phyloP scores from a whole-genome alignment of 768 basidiomycete species.

The Mycena rosella region DNA sequence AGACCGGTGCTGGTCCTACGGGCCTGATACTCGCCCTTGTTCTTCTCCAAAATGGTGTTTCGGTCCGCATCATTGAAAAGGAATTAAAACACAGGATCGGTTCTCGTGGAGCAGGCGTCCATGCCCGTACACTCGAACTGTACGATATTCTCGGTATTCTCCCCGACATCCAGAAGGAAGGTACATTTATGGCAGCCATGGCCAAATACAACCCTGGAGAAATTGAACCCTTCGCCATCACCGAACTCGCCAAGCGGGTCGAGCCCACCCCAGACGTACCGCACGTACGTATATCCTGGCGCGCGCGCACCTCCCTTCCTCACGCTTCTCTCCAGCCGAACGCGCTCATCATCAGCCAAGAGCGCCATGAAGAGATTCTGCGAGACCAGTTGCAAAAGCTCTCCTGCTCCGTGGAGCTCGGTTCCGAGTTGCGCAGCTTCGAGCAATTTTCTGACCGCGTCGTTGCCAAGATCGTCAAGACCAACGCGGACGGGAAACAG shows the following conservation, averaged over 20 bases:
- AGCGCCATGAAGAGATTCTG: background rate
- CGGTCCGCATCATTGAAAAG: background rate
- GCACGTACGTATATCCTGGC: background rate
- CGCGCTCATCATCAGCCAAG: background rate
- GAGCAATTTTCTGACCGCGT: background rate
- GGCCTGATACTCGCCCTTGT: background rate
- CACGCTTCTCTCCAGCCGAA: background rate
- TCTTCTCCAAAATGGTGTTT: background rate
- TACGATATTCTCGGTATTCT: constrained; percentile 42
- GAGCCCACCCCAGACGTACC: background rate
- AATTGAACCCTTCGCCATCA: background rate
- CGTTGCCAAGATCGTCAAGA: background rate
- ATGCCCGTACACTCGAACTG: constrained; percentile 38
- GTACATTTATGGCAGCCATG: constrained; percentile 23
- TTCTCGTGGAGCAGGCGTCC: background rate
- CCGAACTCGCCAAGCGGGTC: background rate
- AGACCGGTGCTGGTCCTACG: background rate
- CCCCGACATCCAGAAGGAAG: constrained; percentile 28
- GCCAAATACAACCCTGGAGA: constrained; percentile 12
- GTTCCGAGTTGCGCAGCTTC: background rate
- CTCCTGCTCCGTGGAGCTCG: background rate
- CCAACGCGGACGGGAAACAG: background rate
- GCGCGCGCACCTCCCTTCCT: background rate
- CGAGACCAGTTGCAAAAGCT: background rate
- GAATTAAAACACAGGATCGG: background rate